These are phyloP conservation scores for Boletus insuetus DNA, from an alignment of 768 basidiomycete species.

Conservation along the genomic window DNA sequence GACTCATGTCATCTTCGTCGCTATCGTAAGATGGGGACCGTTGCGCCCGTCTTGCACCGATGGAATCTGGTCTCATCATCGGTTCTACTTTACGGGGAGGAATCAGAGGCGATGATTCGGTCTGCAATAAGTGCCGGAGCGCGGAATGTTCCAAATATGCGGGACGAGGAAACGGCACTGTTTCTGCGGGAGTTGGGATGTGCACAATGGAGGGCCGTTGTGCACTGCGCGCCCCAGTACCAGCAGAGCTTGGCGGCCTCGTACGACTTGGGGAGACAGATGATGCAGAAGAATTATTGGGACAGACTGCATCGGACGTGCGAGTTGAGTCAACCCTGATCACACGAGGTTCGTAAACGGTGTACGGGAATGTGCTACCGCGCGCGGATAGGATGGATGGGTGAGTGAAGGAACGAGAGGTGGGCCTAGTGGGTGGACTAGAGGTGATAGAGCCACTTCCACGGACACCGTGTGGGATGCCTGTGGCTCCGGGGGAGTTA, in stretches of 20 bases:
- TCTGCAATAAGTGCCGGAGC: slow-evolving; percentile 65
- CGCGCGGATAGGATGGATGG: slow-evolving; percentile 32
- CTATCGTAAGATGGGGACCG: slow-evolving; percentile 53
- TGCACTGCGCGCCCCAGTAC: slow-evolving; percentile 22
- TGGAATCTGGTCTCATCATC: slow-evolving; percentile 20
- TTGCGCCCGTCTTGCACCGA: slow-evolving; percentile 18
- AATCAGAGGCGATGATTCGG: slow-evolving; percentile 39
- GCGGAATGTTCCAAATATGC: slow-evolving; percentile 76
- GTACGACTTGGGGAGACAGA: slow-evolving; percentile 44
- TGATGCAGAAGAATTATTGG: slow-evolving; percentile 35
- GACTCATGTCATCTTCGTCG: slow-evolving; percentile 64
- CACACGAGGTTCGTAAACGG: slow-evolving; percentile 62
- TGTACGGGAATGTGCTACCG: slow-evolving; percentile 29
- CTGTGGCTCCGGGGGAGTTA: slow-evolving; percentile 32
- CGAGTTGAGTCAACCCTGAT: slow-evolving; percentile 54
- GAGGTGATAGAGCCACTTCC: slow-evolving; percentile 31
- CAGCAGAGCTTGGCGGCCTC: slow-evolving; percentile 45
- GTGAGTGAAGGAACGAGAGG: slow-evolving; percentile 44
- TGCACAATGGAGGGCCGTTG: slow-evolving; percentile 29
- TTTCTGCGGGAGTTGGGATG: slow-evolving; percentile 29
- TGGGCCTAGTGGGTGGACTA: slow-evolving; percentile 39
- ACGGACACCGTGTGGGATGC: slow-evolving; percentile 40
- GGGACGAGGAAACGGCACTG: slow-evolving; percentile 56
- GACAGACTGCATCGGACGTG: slow-evolving; percentile 42
- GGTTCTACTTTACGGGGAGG: slow-evolving; percentile 40